Conservation (phyloP, 2,329 filamentous ascomycete genomes). For the Nothopassalora personata region DNA sequence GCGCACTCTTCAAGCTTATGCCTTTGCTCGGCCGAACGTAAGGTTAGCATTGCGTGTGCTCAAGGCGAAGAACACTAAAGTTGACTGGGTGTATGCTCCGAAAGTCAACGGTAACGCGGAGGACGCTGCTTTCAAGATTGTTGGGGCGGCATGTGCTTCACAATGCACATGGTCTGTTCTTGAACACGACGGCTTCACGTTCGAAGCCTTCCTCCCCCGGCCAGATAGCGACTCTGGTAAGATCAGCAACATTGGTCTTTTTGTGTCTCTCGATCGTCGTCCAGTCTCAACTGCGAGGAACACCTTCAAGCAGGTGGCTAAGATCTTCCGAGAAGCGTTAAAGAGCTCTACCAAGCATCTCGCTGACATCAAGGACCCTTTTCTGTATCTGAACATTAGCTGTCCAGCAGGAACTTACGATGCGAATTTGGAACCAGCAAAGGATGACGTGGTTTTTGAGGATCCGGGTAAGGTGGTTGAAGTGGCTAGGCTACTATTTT, state of each 20-base stretch:
- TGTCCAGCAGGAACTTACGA: conserved; percentile 64
- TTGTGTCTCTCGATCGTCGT: conserved; percentile 63
- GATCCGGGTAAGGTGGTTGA: conserved; percentile 47
- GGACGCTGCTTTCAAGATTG: conserved; percentile 57
- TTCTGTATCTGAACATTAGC: conserved; percentile 58
- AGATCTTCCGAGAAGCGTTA: conserved; percentile 51
- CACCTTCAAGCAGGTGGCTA: conserved; percentile 55
- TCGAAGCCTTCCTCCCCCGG: conserved; percentile 57
- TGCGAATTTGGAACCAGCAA: conserved; percentile 64
- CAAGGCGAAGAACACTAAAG: conserved; percentile 47
- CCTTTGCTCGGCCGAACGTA: conserved; percentile 59
- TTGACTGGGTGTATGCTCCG: conserved; percentile 60
- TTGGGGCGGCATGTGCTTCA: conserved; percentile 52
- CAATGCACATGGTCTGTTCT: conserved; percentile 47
- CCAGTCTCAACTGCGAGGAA: conserved; percentile 55
- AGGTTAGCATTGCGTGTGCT: conserved; percentile 57
- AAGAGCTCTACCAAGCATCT: conserved; percentile 25
- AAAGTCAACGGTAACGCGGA: conserved; percentile 45
- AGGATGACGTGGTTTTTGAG: conserved; percentile 65
- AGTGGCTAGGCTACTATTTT: conserved; percentile 43
- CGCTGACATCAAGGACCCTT: conserved; percentile 46
- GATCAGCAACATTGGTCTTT: conserved; percentile 44
- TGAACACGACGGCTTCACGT: conserved; percentile 38
- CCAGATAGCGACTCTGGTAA: conserved; percentile 40
- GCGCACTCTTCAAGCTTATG: conserved; percentile 58